Conservation (phyloP, 441 rosid genomes). For the Corymbia calophylla region DNA sequence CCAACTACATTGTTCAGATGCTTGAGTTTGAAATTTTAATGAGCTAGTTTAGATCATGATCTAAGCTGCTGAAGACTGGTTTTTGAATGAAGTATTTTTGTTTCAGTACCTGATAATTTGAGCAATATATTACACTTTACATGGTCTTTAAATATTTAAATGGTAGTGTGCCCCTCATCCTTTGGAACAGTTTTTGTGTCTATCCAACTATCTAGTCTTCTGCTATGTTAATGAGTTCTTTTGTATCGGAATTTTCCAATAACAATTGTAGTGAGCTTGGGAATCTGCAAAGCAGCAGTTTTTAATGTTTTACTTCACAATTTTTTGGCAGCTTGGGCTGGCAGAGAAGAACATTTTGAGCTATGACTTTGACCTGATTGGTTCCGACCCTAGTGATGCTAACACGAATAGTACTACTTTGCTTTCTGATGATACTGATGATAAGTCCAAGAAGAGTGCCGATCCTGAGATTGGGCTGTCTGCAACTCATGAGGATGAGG, state of each 20-base stretch:
- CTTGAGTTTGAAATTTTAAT: not conserved
- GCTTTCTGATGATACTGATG: constrained; percentile 94
- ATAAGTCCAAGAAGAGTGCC: constrained; percentile 51
- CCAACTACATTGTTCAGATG: not conserved
- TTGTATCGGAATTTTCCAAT: not conserved
- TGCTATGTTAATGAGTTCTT: not conserved
- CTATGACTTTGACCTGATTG: constrained; percentile 75
- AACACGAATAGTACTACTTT: constrained; percentile 88
- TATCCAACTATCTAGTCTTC: not conserved
- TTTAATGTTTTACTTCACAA: not conserved
- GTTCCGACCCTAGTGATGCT: constrained; percentile 93
- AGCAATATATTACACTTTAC: not conserved
- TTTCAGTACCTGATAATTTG: not conserved
- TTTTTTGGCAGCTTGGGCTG: constrained; percentile 78
- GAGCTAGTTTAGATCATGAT: not conserved
- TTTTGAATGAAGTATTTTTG: not conserved
- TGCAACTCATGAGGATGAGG: constrained; percentile 67
- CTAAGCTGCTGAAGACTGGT: not conserved
- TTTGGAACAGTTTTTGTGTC: not conserved
- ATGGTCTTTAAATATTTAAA: not conserved
- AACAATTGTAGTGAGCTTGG: not conserved
- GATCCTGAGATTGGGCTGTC: constrained; percentile 48
- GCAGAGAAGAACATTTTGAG: constrained; percentile 79
- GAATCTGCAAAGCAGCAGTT: not conserved
- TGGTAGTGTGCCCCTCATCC: not conserved